Conservation (phyloP, 495 filamentous ascomycete species). For the Pyronema domesticum region DNA sequence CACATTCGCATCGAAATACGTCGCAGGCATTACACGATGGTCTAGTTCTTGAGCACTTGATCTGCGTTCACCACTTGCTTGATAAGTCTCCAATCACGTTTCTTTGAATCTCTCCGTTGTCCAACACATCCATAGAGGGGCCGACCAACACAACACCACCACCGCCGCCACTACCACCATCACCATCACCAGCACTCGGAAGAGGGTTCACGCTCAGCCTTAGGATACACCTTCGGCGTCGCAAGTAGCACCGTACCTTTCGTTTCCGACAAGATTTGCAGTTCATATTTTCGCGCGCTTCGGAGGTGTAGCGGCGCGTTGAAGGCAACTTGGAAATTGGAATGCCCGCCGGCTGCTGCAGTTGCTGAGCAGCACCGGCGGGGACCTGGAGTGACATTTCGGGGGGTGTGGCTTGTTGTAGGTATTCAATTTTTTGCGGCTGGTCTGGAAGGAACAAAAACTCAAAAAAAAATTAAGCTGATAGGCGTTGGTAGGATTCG, state of each 20-base stretch:
- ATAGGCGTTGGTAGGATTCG: background rate
- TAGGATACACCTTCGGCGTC: constrained; percentile 6
- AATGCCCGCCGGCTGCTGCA: background rate
- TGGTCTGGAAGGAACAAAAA: background rate
- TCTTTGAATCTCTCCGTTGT: background rate
- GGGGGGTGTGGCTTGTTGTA: constrained; percentile 5
- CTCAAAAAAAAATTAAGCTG: background rate
- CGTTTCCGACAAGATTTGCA: constrained; percentile 83
- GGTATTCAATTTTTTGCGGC: constrained; percentile 11
- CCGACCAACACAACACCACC: too few relatives aligned
- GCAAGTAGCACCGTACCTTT: constrained; percentile 38
- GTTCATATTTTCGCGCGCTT: constrained; percentile 79
- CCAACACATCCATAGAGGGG: background rate
- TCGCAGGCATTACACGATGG: constrained; percentile 78
- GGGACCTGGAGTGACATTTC: background rate
- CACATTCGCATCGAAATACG: constrained; percentile 71
- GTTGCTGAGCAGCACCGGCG: background rate
- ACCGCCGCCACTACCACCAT: too few relatives aligned
- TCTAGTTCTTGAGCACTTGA: constrained; percentile 73
- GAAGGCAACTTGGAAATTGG: constrained; percentile 35
- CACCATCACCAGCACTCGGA: too few relatives aligned
- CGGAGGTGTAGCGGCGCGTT: constrained; percentile 45
- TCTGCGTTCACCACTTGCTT: constrained; percentile 32
- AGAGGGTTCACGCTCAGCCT: background rate
- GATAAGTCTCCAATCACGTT: constrained; percentile 1